Evolutionary conservation across 768 basidiomycete species (phyloP).

Genomic region (Xerocomus brunneocitrinus): DNA sequence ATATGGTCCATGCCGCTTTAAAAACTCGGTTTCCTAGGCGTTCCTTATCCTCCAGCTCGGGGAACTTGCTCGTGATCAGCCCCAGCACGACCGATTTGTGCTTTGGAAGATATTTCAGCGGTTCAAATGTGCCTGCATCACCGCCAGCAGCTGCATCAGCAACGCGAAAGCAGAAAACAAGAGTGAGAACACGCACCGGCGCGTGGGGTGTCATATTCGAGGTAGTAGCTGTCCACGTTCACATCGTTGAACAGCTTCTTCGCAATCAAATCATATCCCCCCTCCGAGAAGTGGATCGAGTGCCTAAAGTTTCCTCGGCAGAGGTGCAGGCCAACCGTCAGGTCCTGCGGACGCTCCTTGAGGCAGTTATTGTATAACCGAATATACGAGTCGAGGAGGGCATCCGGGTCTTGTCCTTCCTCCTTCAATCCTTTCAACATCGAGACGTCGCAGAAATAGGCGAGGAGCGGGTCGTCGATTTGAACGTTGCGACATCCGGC

Average conservation of each 20-base stretch:
- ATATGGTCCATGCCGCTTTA: constrained; percentile 40
- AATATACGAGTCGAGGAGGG: constrained; percentile 58
- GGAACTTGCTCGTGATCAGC: constrained; percentile 40
- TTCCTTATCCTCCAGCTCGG: constrained; percentile 12
- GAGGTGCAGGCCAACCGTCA: constrained; percentile 40
- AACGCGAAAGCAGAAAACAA: background rate
- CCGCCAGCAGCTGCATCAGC: background rate
- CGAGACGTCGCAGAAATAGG: constrained; percentile 62
- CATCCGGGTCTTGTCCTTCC: constrained; percentile 56
- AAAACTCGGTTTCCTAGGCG: constrained; percentile 37
- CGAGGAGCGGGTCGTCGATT: constrained; percentile 44
- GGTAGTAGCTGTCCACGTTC: constrained; percentile 42
- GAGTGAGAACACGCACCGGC: constrained; percentile 29
- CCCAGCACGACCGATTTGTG: constrained; percentile 41
- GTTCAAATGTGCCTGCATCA: constrained; percentile 28
- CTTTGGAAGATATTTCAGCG: constrained; percentile 28
- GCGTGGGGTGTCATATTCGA: constrained; percentile 45
- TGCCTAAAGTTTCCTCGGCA: constrained; percentile 37
- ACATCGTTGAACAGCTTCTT: constrained; percentile 42
- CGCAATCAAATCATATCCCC: constrained; percentile 43
- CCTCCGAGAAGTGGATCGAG: constrained; percentile 40
- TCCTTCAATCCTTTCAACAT: constrained; percentile 55
- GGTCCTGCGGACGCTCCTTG: constrained; percentile 34
- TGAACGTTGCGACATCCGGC: constrained; percentile 36
- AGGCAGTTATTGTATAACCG: constrained; percentile 37